A percentile compares a stretch with the other conserved stretches of the same genome.
These are phyloP conservation scores for Penicillium simplicissimum DNA, from an alignment of 495 filamentous ascomycete species.

Conservation along the genomic window DNA sequence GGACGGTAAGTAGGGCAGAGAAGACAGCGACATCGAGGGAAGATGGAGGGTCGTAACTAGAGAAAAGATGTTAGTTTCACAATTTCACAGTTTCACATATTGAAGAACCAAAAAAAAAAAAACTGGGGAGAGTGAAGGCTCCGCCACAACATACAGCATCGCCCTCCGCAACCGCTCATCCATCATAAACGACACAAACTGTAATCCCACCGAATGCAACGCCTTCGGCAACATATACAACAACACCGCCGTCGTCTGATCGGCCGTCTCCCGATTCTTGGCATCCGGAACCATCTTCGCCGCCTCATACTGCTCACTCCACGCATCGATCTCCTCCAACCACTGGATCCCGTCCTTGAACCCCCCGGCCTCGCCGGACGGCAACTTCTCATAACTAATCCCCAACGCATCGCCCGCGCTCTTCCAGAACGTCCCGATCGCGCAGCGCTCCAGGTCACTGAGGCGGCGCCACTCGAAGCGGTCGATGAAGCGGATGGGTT, in stretches of 20 bases:
- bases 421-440: constrained; percentile 67
- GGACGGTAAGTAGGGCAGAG: constrained; percentile 42
- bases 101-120: background rate
- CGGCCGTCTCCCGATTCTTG: constrained; percentile 54
- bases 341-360: constrained; percentile 66
- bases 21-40: constrained; percentile 39
- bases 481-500: constrained; percentile 59
- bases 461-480: constrained; percentile 64
- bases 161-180: constrained; percentile 62
- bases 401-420: constrained; percentile 60
- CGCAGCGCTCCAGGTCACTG: constrained; percentile 64
- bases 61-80: constrained; percentile 1
- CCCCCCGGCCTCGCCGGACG: constrained; percentile 34
- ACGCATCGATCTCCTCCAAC: constrained; percentile 60
- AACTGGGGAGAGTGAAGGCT: background rate
- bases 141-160: constrained; percentile 55
- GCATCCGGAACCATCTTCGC: constrained; percentile 57
- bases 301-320: constrained; percentile 60
- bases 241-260: constrained; percentile 59
- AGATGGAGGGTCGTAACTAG: constrained; percentile 49
- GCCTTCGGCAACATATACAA: constrained; percentile 56
- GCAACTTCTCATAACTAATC: constrained; percentile 52
- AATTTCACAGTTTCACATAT: too few relatives aligned
- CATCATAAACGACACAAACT: constrained; percentile 60
- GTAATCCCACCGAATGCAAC: constrained; percentile 47